phyloP scores from a whole-genome alignment of 1,284 basidiomycete genomes.

The Fistulina hepatica region DNA sequence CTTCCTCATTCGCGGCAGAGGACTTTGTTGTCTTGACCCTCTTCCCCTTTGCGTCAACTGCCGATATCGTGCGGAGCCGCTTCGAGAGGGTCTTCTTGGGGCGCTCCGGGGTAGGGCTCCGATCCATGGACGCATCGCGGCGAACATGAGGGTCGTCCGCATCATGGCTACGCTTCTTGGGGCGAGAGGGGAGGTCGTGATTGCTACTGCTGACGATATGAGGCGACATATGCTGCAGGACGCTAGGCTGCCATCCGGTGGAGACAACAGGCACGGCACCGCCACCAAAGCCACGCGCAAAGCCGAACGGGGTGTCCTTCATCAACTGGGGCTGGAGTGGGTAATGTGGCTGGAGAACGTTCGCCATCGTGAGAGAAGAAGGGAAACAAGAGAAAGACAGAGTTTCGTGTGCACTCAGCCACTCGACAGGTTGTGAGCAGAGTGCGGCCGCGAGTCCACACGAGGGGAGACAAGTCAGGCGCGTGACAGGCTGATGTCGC shows the following conservation, averaged over 20 bases:
- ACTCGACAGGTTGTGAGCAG: too few species aligned
- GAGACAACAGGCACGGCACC: conserved; percentile 30
- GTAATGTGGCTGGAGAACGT: conserved; percentile 55
- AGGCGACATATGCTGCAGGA: conserved; percentile 16
- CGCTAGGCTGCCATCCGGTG: conserved; percentile 23
- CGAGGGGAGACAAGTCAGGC: too few species aligned
- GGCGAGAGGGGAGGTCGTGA: conserved; percentile 23
- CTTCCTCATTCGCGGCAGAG: conserved; percentile 25
- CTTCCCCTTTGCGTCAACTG: conserved; percentile 26
- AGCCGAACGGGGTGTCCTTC: conserved; percentile 49
- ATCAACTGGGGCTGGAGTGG: conserved; percentile 54
- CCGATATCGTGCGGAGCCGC: conserved; percentile 40
- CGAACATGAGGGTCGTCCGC: conserved; percentile 35
- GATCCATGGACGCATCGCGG: conserved; percentile 64
- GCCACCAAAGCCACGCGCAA: conserved; percentile 63
- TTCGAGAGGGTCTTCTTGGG: conserved; percentile 57
- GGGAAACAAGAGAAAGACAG: conserved; percentile 8
- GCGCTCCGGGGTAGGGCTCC: conserved; percentile 70
- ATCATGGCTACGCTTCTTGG: conserved; percentile 54
- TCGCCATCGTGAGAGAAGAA: conserved; percentile 40
- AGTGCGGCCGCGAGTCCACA: too few species aligned
- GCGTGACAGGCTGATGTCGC: too few species aligned
- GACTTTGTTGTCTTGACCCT: conserved; percentile 37
- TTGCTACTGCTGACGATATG: conserved; percentile 14
- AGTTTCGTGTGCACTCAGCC: too few species aligned